Base-by-base conservation (phyloP, 768 basidiomycete species). In the Mycena chlorophos region DNA sequence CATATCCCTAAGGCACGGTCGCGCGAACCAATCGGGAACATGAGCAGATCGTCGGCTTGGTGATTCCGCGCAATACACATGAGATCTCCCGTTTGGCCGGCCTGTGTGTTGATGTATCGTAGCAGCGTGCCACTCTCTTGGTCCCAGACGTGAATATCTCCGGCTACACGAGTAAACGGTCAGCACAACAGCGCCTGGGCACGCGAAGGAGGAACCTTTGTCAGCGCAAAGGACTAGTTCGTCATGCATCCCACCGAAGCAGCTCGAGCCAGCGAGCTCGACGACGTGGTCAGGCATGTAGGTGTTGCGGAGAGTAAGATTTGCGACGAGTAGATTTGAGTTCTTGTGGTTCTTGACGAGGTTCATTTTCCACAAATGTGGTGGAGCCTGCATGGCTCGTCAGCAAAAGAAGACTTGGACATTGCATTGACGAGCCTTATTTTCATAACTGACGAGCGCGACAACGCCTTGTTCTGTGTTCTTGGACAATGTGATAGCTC, bases 81-180 rank as follows among this genome's bases (percentile, higher is more conserved):
- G 55, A 92, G 65, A 64, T 91, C 89, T 25, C 86, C 87, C 3
- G 82, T 79, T 20, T 62, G 60, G 26, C 81, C 78, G 13, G 73
- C 74, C 64, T 85, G 86, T 26, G 84, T 78, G 14, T 80, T 83
- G 61, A 93, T 78, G 58, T 85, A 80, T 58, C 90, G 89, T 2
- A 93, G 74, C 1, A 90, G 72, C 6, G 83, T 78, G 4, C 82
- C 91, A 12, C 87, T 87, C 70, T 91, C 89, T 56, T 85, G 82
- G 64, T 93, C 91, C 91, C 91, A 93, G 14, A 92, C 88, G 65
- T 89, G 86, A 14, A 93, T 85, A 63, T 91, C 88, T 4, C 91
- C 91, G 57, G 81, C 90, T 91, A 42, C 38, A 60, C 39, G 49
- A 53, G 14, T 47, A 47, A 23, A 34, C 20, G 52, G 23, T 20